Evolutionary conservation across 2,329 filamentous ascomycete genomes (phyloP), one percentile per base, ranked within the genome.

Genomic region (Colletotrichum shisoi): DNA sequence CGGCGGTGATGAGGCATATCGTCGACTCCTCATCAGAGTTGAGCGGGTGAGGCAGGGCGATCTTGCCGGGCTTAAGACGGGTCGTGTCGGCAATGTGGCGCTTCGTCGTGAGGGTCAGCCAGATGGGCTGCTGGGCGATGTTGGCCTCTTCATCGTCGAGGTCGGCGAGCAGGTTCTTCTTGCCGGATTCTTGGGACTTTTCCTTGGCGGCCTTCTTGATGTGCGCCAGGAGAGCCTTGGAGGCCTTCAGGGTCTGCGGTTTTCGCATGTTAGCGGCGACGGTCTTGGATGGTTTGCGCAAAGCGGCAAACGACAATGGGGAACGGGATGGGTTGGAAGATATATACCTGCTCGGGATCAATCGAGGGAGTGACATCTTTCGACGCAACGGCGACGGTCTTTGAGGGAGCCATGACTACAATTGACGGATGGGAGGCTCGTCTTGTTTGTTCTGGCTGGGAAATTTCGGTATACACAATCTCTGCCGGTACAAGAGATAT

Each of bases 1-100:
- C 85, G 72, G 93, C 92, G 63, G 90, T 92, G 78, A 97, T 96
- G 68, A 97, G 83, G 80, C 94, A 97, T 79, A 97, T 87, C 72
- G 88, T 90, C 64, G 88, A 81, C 63, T 85, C 85, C 63, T 85
- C 80, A 71, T 88, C 85, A 70, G 85, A 82, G 79, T 91, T 89
- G 70, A 96, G 85, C 11, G 91, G 84, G 79, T 96, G 89, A 54
- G 93, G 92, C 60, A 96, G 83, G 71, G 83, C 73, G 74, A 97
- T 92, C 80, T 94, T 96, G 77, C 87, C 86, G 34, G 94, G 93
- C 83, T 96, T 94, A 71, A 97, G 84, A 62, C 88, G 86, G 76
- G 87, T 88, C 79, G 91, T 90, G 80, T 96, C 91, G 75, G 80
- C 76, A 61, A 89, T 86, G 78, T 89, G 86, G 71, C 84, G 84